These are phyloP conservation scores for Rhodotorula mucilaginosa DNA, from an alignment of 1,284 basidiomycete genomes.

Conservation along the genomic window DNA sequence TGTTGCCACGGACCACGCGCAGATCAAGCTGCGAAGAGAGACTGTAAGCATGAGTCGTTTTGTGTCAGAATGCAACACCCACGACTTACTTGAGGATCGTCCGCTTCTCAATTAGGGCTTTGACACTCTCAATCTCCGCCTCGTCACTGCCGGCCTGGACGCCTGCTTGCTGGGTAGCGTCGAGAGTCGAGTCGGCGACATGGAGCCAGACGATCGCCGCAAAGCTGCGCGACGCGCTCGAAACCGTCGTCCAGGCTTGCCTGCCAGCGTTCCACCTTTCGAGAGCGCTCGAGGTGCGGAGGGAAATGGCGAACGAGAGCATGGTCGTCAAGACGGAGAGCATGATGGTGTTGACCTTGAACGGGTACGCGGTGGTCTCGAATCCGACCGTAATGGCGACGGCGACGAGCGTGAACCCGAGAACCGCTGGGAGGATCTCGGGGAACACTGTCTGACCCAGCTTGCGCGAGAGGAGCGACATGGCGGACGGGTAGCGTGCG, in stretches of 20 bases:
- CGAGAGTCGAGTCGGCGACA: constrained; percentile 50
- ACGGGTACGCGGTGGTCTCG: constrained; percentile 4
- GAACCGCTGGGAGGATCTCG: constrained; percentile 7
- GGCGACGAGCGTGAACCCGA: constrained; percentile 17
- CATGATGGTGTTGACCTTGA: constrained; percentile 25
- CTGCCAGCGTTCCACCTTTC: constrained; percentile 29
- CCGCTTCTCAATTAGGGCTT: constrained; percentile 30
- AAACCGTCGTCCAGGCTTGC: constrained; percentile 16
- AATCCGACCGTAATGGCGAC: constrained; percentile 1
- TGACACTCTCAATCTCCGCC: constrained; percentile 24
- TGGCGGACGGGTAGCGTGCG: background rate
- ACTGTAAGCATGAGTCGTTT: constrained; percentile 1
- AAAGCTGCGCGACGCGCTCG: constrained; percentile 34
- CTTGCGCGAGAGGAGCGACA: constrained; percentile 8
- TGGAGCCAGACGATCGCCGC: constrained; percentile 60
- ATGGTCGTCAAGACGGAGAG: constrained; percentile 24
- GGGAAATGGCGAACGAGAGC: constrained; percentile 32
- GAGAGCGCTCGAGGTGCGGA: constrained; percentile 24
- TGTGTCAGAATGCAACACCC: no score
- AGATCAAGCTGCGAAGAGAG: constrained; percentile 23
- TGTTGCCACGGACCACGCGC: constrained; percentile 32
- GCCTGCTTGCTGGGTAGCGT: constrained; percentile 5
- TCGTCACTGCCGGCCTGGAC: constrained; percentile 9
- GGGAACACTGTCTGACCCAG: constrained; percentile 28
- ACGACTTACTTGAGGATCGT: constrained; percentile 13